Evolutionary conservation across 768 basidiomycete genomes (phyloP).

Genomic region (Dacryopinax primogenitus): DNA sequence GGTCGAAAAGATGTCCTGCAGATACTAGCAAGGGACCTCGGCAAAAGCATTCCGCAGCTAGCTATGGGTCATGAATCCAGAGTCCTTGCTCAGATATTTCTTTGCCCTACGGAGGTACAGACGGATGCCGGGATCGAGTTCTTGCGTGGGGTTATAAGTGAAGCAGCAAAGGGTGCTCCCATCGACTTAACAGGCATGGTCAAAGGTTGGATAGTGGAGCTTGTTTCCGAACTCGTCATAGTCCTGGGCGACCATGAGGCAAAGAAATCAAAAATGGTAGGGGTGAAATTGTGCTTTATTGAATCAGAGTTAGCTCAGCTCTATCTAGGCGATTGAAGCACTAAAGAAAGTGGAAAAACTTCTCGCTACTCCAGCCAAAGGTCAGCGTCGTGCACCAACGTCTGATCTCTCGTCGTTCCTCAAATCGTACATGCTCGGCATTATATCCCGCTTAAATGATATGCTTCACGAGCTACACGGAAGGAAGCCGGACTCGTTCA

Average conservation of each 20-base stretch:
- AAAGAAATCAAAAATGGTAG: slow-evolving; percentile 35
- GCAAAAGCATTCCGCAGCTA: slow-evolving; percentile 34
- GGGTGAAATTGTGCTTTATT: slow-evolving; percentile 16
- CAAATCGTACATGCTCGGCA: slow-evolving; percentile 64
- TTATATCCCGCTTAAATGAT: slow-evolving; percentile 75
- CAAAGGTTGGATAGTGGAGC: slow-evolving; percentile 50
- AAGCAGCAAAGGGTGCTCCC: slow-evolving; percentile 34
- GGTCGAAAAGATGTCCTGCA: slow-evolving; percentile 48
- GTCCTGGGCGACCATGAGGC: slow-evolving; percentile 58
- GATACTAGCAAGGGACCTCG: slow-evolving; percentile 44
- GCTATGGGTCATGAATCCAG: slow-evolving; percentile 45
- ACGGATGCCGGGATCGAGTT: slow-evolving; percentile 51
- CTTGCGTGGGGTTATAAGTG: slow-evolving; percentile 44
- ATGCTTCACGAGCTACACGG: slow-evolving; percentile 73
- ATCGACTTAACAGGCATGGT: slow-evolving; percentile 36
- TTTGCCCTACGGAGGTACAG: slow-evolving; percentile 41
- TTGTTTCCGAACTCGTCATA: slow-evolving; percentile 65
- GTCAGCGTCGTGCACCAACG: slow-evolving; percentile 23
- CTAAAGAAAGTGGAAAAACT: slow-evolving; percentile 35
- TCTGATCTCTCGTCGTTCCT: slow-evolving; percentile 44
- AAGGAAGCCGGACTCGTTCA: slow-evolving; percentile 53
- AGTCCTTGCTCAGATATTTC: slow-evolving; percentile 55
- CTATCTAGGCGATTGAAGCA: slow-evolving; percentile 37
- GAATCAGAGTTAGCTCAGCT: slow-evolving; percentile 22
- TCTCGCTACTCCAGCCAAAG: slow-evolving; percentile 22